Base-by-base conservation (phyloP, 768 basidiomycete species). In the Lactifluus piperatus region DNA sequence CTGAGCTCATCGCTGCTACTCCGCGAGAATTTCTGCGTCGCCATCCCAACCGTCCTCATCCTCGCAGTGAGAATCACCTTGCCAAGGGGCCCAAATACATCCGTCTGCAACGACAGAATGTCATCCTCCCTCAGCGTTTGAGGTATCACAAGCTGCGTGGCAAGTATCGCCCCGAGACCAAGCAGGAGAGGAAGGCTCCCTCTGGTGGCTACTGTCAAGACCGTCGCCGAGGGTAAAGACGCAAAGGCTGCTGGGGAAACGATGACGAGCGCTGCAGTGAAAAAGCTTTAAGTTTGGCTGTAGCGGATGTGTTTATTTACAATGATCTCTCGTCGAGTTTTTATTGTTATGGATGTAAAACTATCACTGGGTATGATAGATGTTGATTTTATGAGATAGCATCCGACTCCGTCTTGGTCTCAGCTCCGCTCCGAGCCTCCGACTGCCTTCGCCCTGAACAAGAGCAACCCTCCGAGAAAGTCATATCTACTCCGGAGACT, bases 21-120 rank as follows among this genome's bases (percentile, higher is more conserved):
- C n/a, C n/a, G n/a, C n/a, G n/a, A n/a, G n/a, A n/a, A n/a, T n/a
- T n/a, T n/a, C n/a, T n/a, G n/a, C n/a, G n/a, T n/a, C n/a, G n/a
- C n/a, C n/a, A n/a, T n/a, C n/a, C n/a, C n/a, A n/a, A n/a, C n/a
- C n/a, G n/a, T n/a, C n/a, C n/a, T n/a, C n/a, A n/a, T n/a, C n/a
- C n/a, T n/a, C n/a, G n/a, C n/a, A n/a, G n/a, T n/a, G n/a, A n/a
- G n/a, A n/a, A n/a, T n/a, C n/a, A 94, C 72, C 97, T 97, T 78
- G 91, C 97, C 77, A 97, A 97, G 75, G 97, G 95, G 95, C 95
- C 95, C 67, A 92, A 94, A 78, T 98, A 98, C 71, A 84, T 98
- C 67, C 91, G 94, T 70, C 87, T 98, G 47, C 95, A 98, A 71
- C 86, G 95, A 71, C 94, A 97, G 76, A 97, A 97, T 79, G 92